A percentile compares a stretch with the other conserved stretches of the same genome.
Evolutionary conservation across 495 filamentous ascomycete genomes (phyloP).

Genomic region (Neurospora sp.): DNA sequence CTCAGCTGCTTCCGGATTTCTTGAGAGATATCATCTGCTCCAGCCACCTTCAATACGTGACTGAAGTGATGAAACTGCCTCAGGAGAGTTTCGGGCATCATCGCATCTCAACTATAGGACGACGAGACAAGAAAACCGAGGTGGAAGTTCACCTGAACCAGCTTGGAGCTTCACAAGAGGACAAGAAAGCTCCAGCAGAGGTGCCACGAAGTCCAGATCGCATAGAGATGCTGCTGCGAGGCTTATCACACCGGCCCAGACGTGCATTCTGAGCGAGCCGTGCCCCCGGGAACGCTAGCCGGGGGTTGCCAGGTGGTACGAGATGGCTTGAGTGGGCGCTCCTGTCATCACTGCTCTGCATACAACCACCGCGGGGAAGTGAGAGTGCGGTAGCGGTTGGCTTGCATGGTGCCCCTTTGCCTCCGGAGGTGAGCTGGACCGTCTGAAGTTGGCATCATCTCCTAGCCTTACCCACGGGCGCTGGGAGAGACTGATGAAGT

Average conservation of each 20-base stretch:
- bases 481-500: background rate
- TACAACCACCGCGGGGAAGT: background rate
- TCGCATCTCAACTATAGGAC: background rate
- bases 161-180: background rate
- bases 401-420: background rate
- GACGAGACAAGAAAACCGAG: background rate
- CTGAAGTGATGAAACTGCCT: background rate
- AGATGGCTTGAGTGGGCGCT: background rate
- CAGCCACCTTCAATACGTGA: background rate
- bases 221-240: background rate
- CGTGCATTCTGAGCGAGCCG: background rate
- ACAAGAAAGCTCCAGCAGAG: background rate
- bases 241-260: background rate
- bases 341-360: background rate
- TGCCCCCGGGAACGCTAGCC: background rate
- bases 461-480: background rate
- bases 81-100: background rate
- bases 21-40: background rate
- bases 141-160: background rate
- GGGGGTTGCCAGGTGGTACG: background rate
- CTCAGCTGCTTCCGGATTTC: background rate
- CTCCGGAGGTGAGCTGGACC: background rate
- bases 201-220: background rate
- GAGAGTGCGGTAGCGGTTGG: background rate
- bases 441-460: background rate